Evolutionary conservation across 192 early-diverging fungal species (phyloP), one percentile per base, ranked within the genome.

Genomic region (Coemansia sp.): DNA sequence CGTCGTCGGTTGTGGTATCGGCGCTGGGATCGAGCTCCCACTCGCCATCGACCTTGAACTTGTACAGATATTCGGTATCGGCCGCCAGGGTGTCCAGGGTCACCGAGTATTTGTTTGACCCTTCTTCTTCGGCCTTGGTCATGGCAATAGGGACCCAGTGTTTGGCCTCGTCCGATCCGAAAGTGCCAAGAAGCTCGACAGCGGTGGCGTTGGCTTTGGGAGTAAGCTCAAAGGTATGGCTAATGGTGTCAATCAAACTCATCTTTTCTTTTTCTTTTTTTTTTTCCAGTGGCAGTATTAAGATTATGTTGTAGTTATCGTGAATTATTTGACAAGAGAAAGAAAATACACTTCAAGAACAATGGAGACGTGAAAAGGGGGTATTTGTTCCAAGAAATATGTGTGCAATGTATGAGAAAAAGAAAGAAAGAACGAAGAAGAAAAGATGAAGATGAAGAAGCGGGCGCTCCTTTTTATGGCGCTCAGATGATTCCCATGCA

Each of bases 161-260:
- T 10, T 55, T 34, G 34, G 25, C 14, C 2, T 20, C 53, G 33
- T 66, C 55, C 1, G 71, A 36, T 17, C 72, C 77, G 65, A 79
- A 79, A 2, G 71, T 71, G n/a, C 77, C 77, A 13, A 71, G 56
- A n/a, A 79, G 65, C 66, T 79, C 77, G 41, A 74, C 72, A 15
- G 64, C 33, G 5, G 46, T 56, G 9, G 65, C 65, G 19, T 70
- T 64, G 41, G 33, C 62, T 17, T 61, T 40, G 17, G 58, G 41
- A 1, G 60, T 38, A 6, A 74, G 66, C 46, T 63, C 67, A 57
- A 79, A 79, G 17, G 61, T 56, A 23, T 71, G 77, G 33, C 71
- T 74, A 50, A 58, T 45, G 49, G 7, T 52, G 14, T 8, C 22
- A 25, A 9, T 25, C 22, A 20, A 52, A 52, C 49, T 52, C 49